Base-by-base conservation (phyloP, 108 stramenopile species). In the Cylindrotheca fusiformis region DNA sequence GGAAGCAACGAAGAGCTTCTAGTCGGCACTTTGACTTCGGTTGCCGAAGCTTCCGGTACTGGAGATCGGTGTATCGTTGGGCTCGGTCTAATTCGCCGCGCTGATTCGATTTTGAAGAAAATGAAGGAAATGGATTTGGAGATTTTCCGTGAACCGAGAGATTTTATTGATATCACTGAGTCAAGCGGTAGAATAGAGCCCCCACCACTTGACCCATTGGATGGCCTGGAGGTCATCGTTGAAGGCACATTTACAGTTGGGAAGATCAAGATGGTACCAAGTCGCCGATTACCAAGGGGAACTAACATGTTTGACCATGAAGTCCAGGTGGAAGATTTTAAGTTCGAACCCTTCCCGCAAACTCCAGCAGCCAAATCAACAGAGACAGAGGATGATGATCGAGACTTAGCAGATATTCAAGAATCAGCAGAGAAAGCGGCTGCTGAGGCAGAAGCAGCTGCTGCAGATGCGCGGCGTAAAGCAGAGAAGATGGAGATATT, bases 401-500 rank as follows among this genome's bases (percentile, higher is more conserved):
- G 17, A 12, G 55, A 56, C 18, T 10, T n/a, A 17, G 55, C 12
- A 17, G 29, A 29, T 10, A 31, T 18, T 20, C 30, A 2, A n/a
- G 55, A 56, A 20, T 14, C 55, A n/a, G 10, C 14, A 17, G 55
- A 21, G 10, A 24, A 61, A 5, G 48, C 53, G 0, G 23, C 44
- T 29, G 66, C 50, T 6, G 77, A 75, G 49, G 57, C 36, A 12
- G 46, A 51, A 41, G 51, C 63, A 0, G 60, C 68, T 1, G 82
- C 72, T 26, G 68, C 75, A 28, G 86, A 88, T 52, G 91, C 91
- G 2, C 54, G 79, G 32, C 68, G 85, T 23, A 90, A 90, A 54
- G 85, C 80, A 20, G 87, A 81, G 31, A 90, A 90, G 74, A 85
- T 93, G 85, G 81, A 82, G 55, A 58, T 85, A 71, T 49, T 85